Evolutionary conservation across 371 early-diverging fungal species (phyloP), one percentile per base, ranked within the genome.

Genomic region (Circinella umbellata): DNA sequence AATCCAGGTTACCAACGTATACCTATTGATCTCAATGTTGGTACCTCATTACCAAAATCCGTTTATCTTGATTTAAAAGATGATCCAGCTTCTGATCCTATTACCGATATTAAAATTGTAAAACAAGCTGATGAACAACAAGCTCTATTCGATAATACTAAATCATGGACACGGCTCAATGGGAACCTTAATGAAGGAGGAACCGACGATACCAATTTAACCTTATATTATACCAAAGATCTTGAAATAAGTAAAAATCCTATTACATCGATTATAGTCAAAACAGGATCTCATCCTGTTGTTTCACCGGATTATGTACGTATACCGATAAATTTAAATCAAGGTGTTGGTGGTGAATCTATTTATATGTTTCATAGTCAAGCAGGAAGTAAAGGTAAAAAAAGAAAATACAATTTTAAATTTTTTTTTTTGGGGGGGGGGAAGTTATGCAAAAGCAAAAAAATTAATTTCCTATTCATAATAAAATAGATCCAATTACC

Each of bases 11-110:
- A 79, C 64, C 64, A 70, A 51, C 82, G 74, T 62, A 67, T 87
- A 9, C 73, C 80, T 0, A 72, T 76, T 18, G 79, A 85, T 69
- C 63, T 87, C 17, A 84, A 85, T 73, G 67, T 71, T 67, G 83
- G 76, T 34, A 76, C 84, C 4, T 68, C 67, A 5, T 76, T 76
- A 42, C 11, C 42, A 15, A 8, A 42, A 27, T 68, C 69, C 17
- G 78, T 87, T 1, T 85, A 75, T 61, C 63, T 87, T 20, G 83
- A 87, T 63, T 68, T 80, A 20, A 81, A 81, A 49, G 74, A 87
- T 49, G 76, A 75, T 68, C 46, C 47, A 2, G 36, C 47, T 2
- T 57, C 73, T 7, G 67, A 65, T 18, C 77, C 81, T 3, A 76
- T 77, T 35, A 77, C 80, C 4, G 77, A 70, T 38, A 11, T 74